Percentiles rank a stretch among this genome's conserved stretches.
phyloP scores from a whole-genome alignment of 2,329 filamentous ascomycete genomes.

The Pestalotiopsis sp. region DNA sequence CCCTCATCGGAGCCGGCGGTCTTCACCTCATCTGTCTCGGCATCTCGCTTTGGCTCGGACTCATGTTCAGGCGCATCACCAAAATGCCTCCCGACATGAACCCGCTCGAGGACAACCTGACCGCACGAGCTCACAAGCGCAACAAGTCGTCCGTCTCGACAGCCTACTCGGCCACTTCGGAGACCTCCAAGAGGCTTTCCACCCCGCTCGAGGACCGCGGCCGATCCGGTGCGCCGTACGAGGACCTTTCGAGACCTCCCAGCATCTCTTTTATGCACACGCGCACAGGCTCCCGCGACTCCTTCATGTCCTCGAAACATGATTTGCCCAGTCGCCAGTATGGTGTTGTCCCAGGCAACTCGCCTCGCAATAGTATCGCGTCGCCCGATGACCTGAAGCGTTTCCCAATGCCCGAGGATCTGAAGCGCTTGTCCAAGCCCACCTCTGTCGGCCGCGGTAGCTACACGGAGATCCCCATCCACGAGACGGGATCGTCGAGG shows the following conservation, averaged over 20 bases:
- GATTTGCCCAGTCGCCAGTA: slow-evolving; percentile 59
- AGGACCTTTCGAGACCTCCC: slow-evolving; percentile 47
- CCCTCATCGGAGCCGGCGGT: slow-evolving; percentile 61
- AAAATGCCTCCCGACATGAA: slow-evolving; percentile 92
- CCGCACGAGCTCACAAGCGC: slow-evolving; percentile 73
- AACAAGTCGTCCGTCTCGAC: slow-evolving; percentile 62
- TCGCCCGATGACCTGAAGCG: slow-evolving; percentile 47
- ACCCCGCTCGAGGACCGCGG: slow-evolving; percentile 41
- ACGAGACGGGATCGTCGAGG: slow-evolving; percentile 34
- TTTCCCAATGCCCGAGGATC: slow-evolving; percentile 38
- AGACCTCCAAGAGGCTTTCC: slow-evolving; percentile 62
- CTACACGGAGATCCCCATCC: slow-evolving; percentile 51
- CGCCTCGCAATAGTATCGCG: slow-evolving; percentile 39
- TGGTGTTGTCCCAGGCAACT: slow-evolving; percentile 45
- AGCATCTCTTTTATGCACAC: slow-evolving; percentile 81
- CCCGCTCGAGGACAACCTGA: slow-evolving; percentile 83
- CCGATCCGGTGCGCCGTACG: slow-evolving; percentile 43
- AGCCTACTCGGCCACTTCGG: slow-evolving; percentile 37
- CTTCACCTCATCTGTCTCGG: slow-evolving; percentile 71
- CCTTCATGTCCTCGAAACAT: slow-evolving; percentile 48
- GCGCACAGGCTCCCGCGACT: slow-evolving; percentile 62
- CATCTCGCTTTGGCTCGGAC: slow-evolving; percentile 72
- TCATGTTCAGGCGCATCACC: slow-evolving; percentile 80
- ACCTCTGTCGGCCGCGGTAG: slow-evolving; percentile 37
- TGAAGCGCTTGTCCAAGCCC: slow-evolving; percentile 47